Percentiles rank a stretch among this genome's conserved stretches.
Conservation (phyloP, 495 filamentous ascomycete species). For the Recurvomyces mirabilis region DNA sequence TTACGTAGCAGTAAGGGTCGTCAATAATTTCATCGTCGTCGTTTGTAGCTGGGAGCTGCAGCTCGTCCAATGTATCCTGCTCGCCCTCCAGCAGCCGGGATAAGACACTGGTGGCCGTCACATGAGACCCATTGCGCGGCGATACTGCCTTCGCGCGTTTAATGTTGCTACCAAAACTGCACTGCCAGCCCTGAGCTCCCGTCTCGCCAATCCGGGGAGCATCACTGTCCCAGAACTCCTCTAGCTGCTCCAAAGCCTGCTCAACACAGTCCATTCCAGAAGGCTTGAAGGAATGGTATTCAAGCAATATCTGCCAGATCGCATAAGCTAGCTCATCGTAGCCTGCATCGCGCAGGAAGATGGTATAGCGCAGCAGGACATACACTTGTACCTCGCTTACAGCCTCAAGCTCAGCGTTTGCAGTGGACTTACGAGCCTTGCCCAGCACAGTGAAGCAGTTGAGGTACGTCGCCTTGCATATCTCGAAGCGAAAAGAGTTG, state of each 20-base stretch:
- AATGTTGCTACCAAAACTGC: too few relatives aligned
- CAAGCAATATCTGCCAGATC: constrained; percentile 74
- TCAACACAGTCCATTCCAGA: constrained; percentile 2
- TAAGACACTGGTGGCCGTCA: too few relatives aligned
- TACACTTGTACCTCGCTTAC: constrained; percentile 47
- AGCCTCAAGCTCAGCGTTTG: constrained; percentile 16
- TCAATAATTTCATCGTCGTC: constrained; percentile 56
- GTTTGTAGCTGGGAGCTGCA: constrained; percentile 35
- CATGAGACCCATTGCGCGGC: too few relatives aligned
- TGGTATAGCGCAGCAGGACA: constrained; percentile 59
- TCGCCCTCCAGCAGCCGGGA: too few relatives aligned
- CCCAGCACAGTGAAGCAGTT: constrained; percentile 28
- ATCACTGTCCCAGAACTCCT: constrained; percentile 81
- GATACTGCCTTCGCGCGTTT: too few relatives aligned
- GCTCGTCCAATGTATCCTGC: constrained; percentile 36
- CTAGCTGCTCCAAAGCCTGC: constrained; percentile 40
- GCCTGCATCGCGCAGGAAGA: constrained; percentile 67
- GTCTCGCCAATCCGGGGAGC: constrained; percentile 67
- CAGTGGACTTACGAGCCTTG: constrained; percentile 4
- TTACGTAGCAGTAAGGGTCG: constrained; percentile 66
- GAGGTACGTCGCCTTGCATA: constrained; percentile 41
- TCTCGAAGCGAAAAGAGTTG: constrained; percentile 55
- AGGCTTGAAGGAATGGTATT: constrained; percentile 56
- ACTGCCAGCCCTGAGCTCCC: constrained; percentile 62
- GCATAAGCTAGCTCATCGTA: constrained; percentile 67